Base-by-base conservation (phyloP, 441 rosid species). In the Adansonia madagascariensis region DNA sequence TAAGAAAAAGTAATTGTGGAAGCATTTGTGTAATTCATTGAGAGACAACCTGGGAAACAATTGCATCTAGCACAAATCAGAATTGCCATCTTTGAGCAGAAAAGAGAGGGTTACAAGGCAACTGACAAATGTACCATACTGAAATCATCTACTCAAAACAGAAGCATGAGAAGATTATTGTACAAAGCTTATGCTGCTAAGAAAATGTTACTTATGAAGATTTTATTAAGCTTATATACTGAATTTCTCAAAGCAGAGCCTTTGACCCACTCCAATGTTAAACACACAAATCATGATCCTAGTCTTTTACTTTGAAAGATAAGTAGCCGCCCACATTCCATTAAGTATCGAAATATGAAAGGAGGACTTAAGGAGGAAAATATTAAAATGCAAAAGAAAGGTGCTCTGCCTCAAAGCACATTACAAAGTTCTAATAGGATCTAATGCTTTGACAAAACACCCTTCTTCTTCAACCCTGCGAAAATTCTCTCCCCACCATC, bases 271-370 rank as follows among this genome's bases (percentile, higher is more conserved):
- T 68, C 73, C 55, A 46, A 47, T 47, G 15, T 10, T 47, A 68
- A 68, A 47, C 10, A 47, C 20, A 14, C 41, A 7, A 47, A 47
- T 68, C 35, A 12, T 22, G 73, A 68, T 22, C 18, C 41, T 47
- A 24, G 73, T 68, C 41, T 47, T 11, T 27, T 68, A 46, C 56
- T 67, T 67, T 18, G 71, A 18, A 67, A 46, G 72, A 67, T 46
- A 46, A 46, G n/a, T 20, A 20, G 55, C 17, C 17, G 1, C 55
- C 35, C 35, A 18, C 9, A 2, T 44, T 67, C 55, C 35, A 67
- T 20, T 46, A 39, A 18, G 46, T 44, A n/a, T 44, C 27, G 35
- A 44, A 67, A 44, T 4, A 67, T 44, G 17, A 46, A 67, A 67
- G 31, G 27, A 1, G n/a, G 14, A 18, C n/a, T 66, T 18, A 4